phyloP scores from a whole-genome alignment of 345 rosid genomes.

The Hypericum perforatum region DNA sequence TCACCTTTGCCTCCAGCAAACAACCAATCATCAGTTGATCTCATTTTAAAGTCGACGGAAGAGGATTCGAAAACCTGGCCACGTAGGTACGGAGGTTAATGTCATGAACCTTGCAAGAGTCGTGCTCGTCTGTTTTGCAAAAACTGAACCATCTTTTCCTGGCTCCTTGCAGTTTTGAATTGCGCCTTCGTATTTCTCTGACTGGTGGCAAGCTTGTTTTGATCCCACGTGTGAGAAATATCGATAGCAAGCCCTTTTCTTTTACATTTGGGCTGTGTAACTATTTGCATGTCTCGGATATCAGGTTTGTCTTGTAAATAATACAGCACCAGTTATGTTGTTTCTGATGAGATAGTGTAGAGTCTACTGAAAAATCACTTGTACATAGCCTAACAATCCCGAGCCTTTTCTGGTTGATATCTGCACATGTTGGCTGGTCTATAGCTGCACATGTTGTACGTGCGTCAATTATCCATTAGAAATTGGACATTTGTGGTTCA shows the following conservation, averaged over 20 bases:
- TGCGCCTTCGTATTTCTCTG: slow-evolving; percentile 71
- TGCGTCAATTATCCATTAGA: too few species aligned
- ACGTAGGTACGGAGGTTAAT: slow-evolving; percentile 42
- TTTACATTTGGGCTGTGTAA: slow-evolving; percentile 65
- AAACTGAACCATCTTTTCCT: neutral
- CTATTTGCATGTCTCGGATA: slow-evolving; percentile 80
- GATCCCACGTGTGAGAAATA: slow-evolving; percentile 92
- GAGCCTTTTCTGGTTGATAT: neutral
- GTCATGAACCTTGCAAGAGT: slow-evolving; percentile 6
- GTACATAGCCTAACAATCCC: neutral
- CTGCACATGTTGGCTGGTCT: neutral
- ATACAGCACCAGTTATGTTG: slow-evolving; percentile 4
- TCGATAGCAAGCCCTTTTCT: slow-evolving; percentile 68
- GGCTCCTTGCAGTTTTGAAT: slow-evolving; percentile 55
- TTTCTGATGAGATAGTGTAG: slow-evolving; percentile 5
- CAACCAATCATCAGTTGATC: slow-evolving; percentile 66
- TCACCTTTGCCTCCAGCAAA: slow-evolving; percentile 70
- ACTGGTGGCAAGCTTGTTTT: slow-evolving; percentile 70
- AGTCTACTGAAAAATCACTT: neutral
- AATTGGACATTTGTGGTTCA: too few species aligned
- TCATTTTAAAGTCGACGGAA: slow-evolving; percentile 62
- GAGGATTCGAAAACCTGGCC: slow-evolving; percentile 85
- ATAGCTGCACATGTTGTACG: too few species aligned
- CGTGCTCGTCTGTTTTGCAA: slow-evolving; percentile 8
- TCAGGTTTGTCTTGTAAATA: slow-evolving; percentile 44